Percentiles rank a stretch among this genome's conserved stretches.
These are phyloP conservation scores for Dendrocalamus latiflorus DNA, from an alignment of 202 grass and related monocot genomes.

Conservation along the genomic window DNA sequence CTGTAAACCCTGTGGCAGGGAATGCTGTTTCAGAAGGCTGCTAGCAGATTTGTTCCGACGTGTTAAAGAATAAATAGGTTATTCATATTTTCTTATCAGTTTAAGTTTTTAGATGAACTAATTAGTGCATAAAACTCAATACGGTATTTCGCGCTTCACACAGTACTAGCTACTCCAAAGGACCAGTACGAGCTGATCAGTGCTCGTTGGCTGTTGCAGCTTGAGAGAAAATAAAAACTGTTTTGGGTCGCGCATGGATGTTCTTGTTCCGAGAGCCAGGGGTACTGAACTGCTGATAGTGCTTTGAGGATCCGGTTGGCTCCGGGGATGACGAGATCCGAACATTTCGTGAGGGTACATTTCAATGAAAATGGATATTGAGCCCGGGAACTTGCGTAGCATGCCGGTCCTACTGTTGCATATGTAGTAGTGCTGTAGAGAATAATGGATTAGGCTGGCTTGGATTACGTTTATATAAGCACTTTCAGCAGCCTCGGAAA, in stretches of 20 bases:
- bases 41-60: no score
- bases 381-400: background rate
- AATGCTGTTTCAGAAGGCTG: background rate
- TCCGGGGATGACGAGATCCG: background rate
- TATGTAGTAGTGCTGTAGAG: background rate
- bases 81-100: no score
- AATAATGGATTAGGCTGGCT: background rate
- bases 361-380: background rate
- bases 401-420: background rate
- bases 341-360: background rate
- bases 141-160: no score
- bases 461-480: background rate
- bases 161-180: no score
- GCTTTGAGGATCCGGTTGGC: background rate
- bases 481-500: constrained; percentile 37
- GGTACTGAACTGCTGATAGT: background rate
- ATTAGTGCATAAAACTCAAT: no score
- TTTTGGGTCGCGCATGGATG: background rate
- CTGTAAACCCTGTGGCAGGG: background rate
- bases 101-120: no score
- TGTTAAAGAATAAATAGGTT: no score
- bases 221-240: no score
- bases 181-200: no score
- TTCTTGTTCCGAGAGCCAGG: background rate
- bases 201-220: no score